Evolutionary conservation across 345 rosid species (phyloP).

Genomic region (Bruguiera parviflora): DNA sequence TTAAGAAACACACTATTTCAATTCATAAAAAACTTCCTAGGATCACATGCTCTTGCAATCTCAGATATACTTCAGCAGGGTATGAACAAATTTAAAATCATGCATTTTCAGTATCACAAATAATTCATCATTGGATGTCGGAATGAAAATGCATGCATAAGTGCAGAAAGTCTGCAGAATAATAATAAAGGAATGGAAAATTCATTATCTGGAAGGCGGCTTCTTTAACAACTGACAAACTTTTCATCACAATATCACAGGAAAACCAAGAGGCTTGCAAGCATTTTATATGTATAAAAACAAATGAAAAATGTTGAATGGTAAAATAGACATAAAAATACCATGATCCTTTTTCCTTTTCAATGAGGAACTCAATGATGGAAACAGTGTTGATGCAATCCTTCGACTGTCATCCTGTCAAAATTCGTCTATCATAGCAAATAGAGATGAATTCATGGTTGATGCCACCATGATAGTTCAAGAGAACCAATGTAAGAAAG

Average conservation of each 20-base stretch:
- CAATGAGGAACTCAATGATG: slow-evolving; percentile 54
- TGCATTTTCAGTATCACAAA: too few species aligned
- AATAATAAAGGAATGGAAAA: neutral
- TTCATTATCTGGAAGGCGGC: neutral
- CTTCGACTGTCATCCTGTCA: slow-evolving; percentile 84
- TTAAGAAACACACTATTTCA: too few species aligned
- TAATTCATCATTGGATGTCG: too few species aligned
- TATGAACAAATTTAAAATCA: too few species aligned
- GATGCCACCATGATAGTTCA: too few species aligned
- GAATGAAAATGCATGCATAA: neutral
- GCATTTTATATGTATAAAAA: neutral
- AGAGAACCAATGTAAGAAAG: too few species aligned
- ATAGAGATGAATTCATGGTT: neutral
- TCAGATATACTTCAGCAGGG: too few species aligned
- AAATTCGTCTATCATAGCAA: slow-evolving; percentile 2
- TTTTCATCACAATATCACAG: neutral
- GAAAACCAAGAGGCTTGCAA: neutral
- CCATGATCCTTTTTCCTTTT: slow-evolving; percentile 85
- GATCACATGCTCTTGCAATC: too few species aligned
- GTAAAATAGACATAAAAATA: slow-evolving; percentile 21
- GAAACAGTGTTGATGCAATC: slow-evolving; percentile 69
- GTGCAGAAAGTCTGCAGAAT: neutral
- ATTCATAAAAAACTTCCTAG: too few species aligned
- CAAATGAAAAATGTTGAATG: neutral
- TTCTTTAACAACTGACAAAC: neutral